Base-by-base conservation (phyloP, 495 filamentous ascomycete species). In the Tuber magnatum region DNA sequence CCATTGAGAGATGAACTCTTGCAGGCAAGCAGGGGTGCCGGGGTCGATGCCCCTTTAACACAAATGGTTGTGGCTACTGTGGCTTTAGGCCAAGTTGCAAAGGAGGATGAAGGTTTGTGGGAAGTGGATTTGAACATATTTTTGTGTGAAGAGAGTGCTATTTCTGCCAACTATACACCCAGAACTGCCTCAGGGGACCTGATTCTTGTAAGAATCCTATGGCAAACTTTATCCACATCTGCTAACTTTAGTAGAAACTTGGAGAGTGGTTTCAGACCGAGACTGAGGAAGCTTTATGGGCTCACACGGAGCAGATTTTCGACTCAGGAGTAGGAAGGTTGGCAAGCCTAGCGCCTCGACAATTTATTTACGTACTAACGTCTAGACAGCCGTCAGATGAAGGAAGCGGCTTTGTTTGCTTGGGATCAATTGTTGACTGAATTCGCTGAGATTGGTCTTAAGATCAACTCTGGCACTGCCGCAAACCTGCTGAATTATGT, bases 111-210 rank as follows among this genome's bases (percentile, higher is more conserved):
- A 83, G 92, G 91, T 12, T 85, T 99, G 41, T 99, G 95, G 95
- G 93, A 98, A 74, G 91, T 97, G 75, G 95, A 99, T 84, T 90
- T 97, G 73, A 98, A 96, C 70, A 87, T 98, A 1, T 99, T 96
- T 84, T 87, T 99, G 41, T 93, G 93, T 0, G 95, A 99, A 81
- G 95, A 99, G 84, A 94, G 92, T 3, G 93, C 93, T 20, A 91
- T 97, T 70, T 97, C 93, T n/a, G 91, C 94, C 39, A 97, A 98
- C 82, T 99, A 97, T 83, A 97, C 94, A 3, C 92, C 95, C 41
- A 88, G 95, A 71, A 96, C 92, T 20, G 94, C 94, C 70, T 94
- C 92, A 80, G 93, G 93, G 41, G 94, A 97, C 81, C 86, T 98
- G 40, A 87, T 95, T 14, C 91, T 97, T 51, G 79, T 80, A 77